These are phyloP conservation scores for Eucalyptus regnans DNA, from an alignment of 345 rosid genomes.

Conservation along the genomic window DNA sequence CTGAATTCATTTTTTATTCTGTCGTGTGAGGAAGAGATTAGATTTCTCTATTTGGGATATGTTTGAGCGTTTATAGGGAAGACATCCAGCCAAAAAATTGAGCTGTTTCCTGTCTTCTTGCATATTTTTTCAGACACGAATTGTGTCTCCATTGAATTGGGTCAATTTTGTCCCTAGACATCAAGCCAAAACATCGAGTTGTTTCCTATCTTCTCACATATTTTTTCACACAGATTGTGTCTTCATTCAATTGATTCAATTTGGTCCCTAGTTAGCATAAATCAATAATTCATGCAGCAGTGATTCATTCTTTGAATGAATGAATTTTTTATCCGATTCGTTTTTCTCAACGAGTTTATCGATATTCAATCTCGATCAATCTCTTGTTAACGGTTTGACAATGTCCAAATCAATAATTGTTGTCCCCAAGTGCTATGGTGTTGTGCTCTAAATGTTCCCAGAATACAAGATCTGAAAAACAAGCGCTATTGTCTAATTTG, in stretches of 20 bases:
- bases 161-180: not conserved
- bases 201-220: not conserved
- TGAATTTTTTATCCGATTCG: not conserved
- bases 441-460: not conserved
- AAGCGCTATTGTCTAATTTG: not conserved
- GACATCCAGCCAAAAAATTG: not conserved
- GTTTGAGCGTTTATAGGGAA: not conserved
- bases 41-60: not conserved
- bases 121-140: not conserved
- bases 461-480: not conserved
- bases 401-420: not conserved
- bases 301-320: not conserved
- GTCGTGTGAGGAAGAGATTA: not conserved
- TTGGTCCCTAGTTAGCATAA: not conserved
- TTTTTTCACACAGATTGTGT: not conserved
- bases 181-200: not conserved
- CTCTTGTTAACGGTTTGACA: not conserved
- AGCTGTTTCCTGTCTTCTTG: not conserved
- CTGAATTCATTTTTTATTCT: not conserved
- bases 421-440: not conserved
- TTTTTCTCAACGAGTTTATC: not conserved
- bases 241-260: not conserved
- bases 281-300: not conserved
- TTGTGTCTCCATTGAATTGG: not conserved
- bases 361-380: not conserved